Evolutionary conservation across 495 filamentous ascomycete species (phyloP).

Genomic region (Pyrenopolyporus hunteri): DNA sequence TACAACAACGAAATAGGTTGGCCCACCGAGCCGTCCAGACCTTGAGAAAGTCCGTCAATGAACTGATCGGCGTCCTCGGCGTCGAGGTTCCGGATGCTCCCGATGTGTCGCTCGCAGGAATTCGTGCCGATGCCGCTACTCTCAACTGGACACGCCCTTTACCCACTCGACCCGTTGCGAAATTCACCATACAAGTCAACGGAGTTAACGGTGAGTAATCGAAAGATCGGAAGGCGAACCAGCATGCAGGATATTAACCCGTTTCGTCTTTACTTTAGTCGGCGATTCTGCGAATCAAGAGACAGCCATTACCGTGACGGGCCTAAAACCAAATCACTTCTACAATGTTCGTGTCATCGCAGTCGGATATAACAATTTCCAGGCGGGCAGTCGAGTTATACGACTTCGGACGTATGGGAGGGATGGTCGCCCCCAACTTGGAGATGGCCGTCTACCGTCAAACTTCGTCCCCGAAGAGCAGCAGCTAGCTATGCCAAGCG

Average conservation of each 20-base stretch:
- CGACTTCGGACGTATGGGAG: constrained; percentile 71
- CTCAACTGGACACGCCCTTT: constrained; percentile 88
- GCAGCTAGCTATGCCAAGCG: constrained; percentile 46
- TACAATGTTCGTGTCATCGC: constrained; percentile 93
- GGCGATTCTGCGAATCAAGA: constrained; percentile 85
- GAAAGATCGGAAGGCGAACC: not conserved
- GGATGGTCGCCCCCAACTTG: constrained; percentile 62
- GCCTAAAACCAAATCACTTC: constrained; percentile 81
- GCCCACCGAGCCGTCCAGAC: constrained; percentile 71
- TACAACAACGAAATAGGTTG: constrained; percentile 31
- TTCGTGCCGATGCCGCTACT: constrained; percentile 84
- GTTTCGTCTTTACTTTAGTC: constrained; percentile 56
- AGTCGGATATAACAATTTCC: constrained; percentile 86
- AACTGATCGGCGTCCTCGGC: constrained; percentile 86
- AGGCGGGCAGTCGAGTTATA: constrained; percentile 83
- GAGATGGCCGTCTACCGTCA: constrained; percentile 57
- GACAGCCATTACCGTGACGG: constrained; percentile 85
- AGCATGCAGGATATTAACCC: constrained; percentile 17
- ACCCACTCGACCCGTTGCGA: constrained; percentile 76
- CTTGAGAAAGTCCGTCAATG: constrained; percentile 84
- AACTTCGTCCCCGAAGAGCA: constrained; percentile 58
- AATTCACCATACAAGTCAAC: constrained; percentile 91
- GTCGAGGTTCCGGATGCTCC: constrained; percentile 91
- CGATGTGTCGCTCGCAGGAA: constrained; percentile 88
- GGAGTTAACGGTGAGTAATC: constrained; percentile 77